Conservation (phyloP, 148 eudicot genomes). For the Camellia lanceoleosa region DNA sequence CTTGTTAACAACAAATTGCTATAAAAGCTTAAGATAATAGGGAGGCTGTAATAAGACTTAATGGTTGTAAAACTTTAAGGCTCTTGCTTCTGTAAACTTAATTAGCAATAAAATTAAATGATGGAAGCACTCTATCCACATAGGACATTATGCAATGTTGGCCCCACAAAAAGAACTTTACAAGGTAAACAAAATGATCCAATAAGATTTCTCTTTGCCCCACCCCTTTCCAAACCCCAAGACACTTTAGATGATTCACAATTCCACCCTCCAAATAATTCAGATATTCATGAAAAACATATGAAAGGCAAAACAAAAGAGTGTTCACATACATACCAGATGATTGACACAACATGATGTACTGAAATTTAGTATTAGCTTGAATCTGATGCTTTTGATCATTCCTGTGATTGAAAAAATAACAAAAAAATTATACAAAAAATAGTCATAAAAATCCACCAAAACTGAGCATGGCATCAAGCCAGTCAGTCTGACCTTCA, state of each 20-base stretch:
- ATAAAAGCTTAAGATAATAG: too few relatives aligned
- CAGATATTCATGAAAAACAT: not conserved
- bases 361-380: not conserved
- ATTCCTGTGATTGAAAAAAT: not conserved
- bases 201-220: not conserved
- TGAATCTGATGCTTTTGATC: not conserved
- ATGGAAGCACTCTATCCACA: not conserved
- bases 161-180: not conserved
- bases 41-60: too few relatives aligned
- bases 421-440: not conserved
- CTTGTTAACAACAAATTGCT: too few relatives aligned
- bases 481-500: conserved; percentile 6
- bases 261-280: not conserved
- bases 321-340: not conserved
- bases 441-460: not conserved
- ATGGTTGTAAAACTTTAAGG: too few relatives aligned
- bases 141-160: not conserved
- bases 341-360: not conserved
- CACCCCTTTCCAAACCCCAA: not conserved
- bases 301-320: not conserved
- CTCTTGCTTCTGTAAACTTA: too few relatives aligned
- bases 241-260: not conserved
- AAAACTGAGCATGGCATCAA: not conserved
- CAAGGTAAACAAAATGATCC: not conserved
- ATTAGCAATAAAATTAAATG: too few relatives aligned